These are phyloP conservation scores for Graphilbum sp. DNA, from an alignment of 2,329 filamentous ascomycete species.

Conservation along the genomic window DNA sequence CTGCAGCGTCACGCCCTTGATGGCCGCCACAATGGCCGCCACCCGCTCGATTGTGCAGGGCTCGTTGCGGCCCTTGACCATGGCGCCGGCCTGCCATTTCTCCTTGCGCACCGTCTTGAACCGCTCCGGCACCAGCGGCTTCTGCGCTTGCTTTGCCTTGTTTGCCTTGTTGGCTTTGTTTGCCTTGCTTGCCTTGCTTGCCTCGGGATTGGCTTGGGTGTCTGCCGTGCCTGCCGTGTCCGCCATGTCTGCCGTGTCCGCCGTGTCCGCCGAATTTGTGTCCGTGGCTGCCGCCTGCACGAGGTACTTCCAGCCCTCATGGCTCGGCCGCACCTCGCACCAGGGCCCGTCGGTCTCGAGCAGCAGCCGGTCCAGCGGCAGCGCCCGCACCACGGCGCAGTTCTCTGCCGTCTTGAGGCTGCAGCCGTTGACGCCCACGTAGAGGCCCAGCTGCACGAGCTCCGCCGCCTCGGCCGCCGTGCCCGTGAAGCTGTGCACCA, in stretches of 20 bases:
- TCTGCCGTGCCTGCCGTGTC: background rate
- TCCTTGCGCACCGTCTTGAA: constrained; percentile 91
- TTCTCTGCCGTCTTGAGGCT: constrained; percentile 92
- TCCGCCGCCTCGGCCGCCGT: constrained; percentile 69
- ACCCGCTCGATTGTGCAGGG: constrained; percentile 75
- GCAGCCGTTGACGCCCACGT: constrained; percentile 93
- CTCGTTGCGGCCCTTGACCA: constrained; percentile 94
- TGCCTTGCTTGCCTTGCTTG: background rate
- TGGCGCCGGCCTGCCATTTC: constrained; percentile 70
- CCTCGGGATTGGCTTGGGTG: constrained; percentile 22
- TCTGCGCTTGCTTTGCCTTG: constrained; percentile 21
- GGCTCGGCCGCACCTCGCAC: constrained; percentile 84
- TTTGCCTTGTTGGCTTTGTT: background rate
- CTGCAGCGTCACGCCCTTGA: constrained; percentile 66
- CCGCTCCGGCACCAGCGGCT: constrained; percentile 50
- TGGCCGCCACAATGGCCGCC: constrained; percentile 71
- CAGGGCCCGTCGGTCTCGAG: constrained; percentile 96
- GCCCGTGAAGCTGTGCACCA: constrained; percentile 93
- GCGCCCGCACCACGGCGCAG: constrained; percentile 62
- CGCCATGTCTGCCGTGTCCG: constrained; percentile 4
- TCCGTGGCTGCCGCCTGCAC: constrained; percentile 17
- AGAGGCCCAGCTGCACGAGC: constrained; percentile 63
- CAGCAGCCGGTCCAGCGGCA: constrained; percentile 69
- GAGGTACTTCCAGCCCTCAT: constrained; percentile 64
- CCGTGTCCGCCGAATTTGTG: constrained; percentile 13